A percentile compares a stretch with the other conserved stretches of the same genome.
Evolutionary conservation across 2,329 filamentous ascomycete species (phyloP).

Genomic region (Hypomyces rosellus): DNA sequence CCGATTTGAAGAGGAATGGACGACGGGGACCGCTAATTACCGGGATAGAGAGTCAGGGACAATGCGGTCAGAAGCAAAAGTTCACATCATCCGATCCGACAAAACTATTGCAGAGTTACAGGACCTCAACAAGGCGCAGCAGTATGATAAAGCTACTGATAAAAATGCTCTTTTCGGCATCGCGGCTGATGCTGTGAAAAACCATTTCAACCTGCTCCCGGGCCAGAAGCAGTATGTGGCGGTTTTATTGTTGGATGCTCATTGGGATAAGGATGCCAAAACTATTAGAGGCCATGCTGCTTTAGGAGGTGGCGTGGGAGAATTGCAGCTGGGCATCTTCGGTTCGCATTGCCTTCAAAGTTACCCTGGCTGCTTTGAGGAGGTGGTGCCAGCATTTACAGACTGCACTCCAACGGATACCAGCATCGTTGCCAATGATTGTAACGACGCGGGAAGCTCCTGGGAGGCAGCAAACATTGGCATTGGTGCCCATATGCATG

Average conservation of each 20-base stretch:
- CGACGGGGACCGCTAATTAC: conserved; percentile 69
- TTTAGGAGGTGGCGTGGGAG: conserved; percentile 66
- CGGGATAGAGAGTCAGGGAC: conserved; percentile 64
- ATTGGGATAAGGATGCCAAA: conserved; percentile 71
- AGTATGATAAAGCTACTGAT: conserved; percentile 61
- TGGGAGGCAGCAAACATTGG: conserved; percentile 96
- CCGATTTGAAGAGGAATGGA: conserved; percentile 93
- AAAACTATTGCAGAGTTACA: conserved; percentile 81
- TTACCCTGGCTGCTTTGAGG: conserved; percentile 83
- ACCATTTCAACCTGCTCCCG: conserved; percentile 65
- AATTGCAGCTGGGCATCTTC: conserved; percentile 79
- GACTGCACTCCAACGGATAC: conserved; percentile 89
- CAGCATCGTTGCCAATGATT: conserved; percentile 74
- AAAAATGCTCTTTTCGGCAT: conserved; percentile 71
- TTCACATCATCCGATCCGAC: conserved; percentile 77
- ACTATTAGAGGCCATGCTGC: conserved; percentile 76
- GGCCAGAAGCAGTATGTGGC: conserved; percentile 88
- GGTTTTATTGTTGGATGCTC: conserved; percentile 76
- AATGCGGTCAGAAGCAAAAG: conserved; percentile 84
- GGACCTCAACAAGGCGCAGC: conserved; percentile 71
- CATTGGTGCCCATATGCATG: conserved; percentile 87
- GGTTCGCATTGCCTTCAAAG: conserved; percentile 89
- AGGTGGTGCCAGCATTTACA: conserved; percentile 80
- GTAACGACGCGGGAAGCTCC: conserved; percentile 77
- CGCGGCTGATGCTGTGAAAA: conserved; percentile 68